Evolutionary conservation across 257 asterid species (phyloP).

Genomic region (Cruciata laevipes): DNA sequence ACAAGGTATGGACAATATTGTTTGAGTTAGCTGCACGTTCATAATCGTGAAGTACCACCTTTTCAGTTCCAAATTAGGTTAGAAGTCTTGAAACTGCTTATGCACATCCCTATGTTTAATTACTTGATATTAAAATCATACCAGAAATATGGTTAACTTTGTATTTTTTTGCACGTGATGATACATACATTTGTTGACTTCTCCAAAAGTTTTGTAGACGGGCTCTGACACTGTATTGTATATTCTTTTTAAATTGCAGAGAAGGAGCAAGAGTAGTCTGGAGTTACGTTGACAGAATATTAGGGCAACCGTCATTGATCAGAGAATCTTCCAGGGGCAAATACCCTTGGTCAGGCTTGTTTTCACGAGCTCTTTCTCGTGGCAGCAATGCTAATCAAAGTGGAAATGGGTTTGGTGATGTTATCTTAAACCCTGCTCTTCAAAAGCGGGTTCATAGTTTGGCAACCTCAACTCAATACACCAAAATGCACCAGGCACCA

Average conservation of each 20-base stretch:
- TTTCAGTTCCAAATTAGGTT: too few species aligned
- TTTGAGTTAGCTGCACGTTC: background rate
- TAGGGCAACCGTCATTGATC: slow-evolving; percentile 93
- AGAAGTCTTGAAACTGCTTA: background rate
- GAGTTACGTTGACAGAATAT: slow-evolving; percentile 90
- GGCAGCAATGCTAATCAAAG: slow-evolving; percentile 32
- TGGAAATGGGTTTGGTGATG: slow-evolving; percentile 75
- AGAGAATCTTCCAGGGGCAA: slow-evolving; percentile 95
- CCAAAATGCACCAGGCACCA: slow-evolving; percentile 89
- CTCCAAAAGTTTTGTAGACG: background rate
- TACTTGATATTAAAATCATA: background rate
- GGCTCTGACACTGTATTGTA: background rate
- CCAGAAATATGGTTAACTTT: background rate
- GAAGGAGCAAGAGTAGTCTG: slow-evolving; percentile 94
- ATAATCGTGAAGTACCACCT: background rate
- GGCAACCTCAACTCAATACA: slow-evolving; percentile 79
- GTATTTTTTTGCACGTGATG: slow-evolving; percentile 1
- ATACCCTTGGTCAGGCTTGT: slow-evolving; percentile 90
- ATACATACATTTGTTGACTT: background rate
- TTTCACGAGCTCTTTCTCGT: slow-evolving; percentile 44
- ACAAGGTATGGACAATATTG: slow-evolving; percentile 55
- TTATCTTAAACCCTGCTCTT: slow-evolving; percentile 78
- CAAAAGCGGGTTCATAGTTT: slow-evolving; percentile 70
- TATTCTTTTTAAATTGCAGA: slow-evolving; percentile 36
- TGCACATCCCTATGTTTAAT: background rate